Evolutionary conservation across 1,139 yeast genomes (phyloP).

Genomic region (Suhomyces choctaworum): DNA sequence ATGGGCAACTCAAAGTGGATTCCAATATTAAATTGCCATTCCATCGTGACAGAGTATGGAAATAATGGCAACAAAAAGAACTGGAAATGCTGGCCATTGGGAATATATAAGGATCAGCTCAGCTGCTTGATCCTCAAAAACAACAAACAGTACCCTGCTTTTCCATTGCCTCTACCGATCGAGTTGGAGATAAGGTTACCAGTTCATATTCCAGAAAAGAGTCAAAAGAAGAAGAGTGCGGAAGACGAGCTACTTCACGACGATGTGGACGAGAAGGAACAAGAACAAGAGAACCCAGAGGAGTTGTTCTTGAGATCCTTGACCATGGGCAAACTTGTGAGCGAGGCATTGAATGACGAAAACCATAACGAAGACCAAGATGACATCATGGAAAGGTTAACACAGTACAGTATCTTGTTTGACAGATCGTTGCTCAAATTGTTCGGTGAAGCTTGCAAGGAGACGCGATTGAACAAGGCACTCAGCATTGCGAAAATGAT

Average conservation of each 20-base stretch:
- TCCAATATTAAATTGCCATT: slow-evolving; percentile 72
- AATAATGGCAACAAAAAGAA: slow-evolving; percentile 47
- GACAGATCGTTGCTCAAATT: slow-evolving; percentile 77
- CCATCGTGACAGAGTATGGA: slow-evolving; percentile 56
- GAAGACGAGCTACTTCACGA: slow-evolving; percentile 26
- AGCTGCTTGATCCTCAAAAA: slow-evolving; percentile 76
- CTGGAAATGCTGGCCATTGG: slow-evolving; percentile 86
- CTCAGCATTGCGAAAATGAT: slow-evolving; percentile 68
- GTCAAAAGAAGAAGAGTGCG: slow-evolving; percentile 15
- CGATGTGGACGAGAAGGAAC: slow-evolving; percentile 28
- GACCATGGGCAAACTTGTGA: slow-evolving; percentile 51
- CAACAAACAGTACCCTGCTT: slow-evolving; percentile 47
- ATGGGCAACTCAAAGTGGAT: slow-evolving; percentile 81
- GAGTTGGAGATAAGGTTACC: slow-evolving; percentile 76
- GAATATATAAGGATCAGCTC: slow-evolving; percentile 66
- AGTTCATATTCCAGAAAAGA: slow-evolving; percentile 28
- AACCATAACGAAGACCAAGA: slow-evolving; percentile 38
- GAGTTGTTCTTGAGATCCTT: slow-evolving; percentile 46
- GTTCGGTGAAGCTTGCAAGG: slow-evolving; percentile 76
- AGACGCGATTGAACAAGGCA: slow-evolving; percentile 65
- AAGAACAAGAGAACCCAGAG: slow-evolving; percentile 30
- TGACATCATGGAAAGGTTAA: slow-evolving; percentile 47
- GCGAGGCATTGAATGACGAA: slow-evolving; percentile 41
- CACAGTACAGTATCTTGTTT: slow-evolving; percentile 51
- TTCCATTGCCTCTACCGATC: slow-evolving; percentile 83